phyloP scores from a whole-genome alignment of 2,329 filamentous ascomycete genomes.

The Aspergillus proliferans region DNA sequence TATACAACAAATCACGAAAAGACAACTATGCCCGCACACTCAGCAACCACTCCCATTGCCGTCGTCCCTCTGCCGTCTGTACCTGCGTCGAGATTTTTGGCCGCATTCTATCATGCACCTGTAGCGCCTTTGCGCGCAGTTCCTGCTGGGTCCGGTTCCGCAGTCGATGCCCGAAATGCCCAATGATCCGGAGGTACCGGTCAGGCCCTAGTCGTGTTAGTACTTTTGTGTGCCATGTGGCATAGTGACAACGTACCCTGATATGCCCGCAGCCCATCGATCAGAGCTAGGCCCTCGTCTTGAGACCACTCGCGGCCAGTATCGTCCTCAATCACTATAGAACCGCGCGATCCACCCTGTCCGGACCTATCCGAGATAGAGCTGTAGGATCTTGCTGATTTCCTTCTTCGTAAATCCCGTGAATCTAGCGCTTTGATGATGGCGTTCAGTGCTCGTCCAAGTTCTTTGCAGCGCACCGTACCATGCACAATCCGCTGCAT shows the following conservation, averaged over 20 bases:
- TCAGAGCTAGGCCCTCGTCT: slow-evolving; percentile 16
- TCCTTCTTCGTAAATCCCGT: neutral
- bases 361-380: neutral
- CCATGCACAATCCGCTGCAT: slow-evolving; percentile 4
- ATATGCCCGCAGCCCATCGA: slow-evolving; percentile 19
- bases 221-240: neutral
- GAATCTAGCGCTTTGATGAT: slow-evolving; percentile 9
- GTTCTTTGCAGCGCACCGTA: slow-evolving; percentile 2
- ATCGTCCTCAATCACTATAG: neutral
- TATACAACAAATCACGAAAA: neutral
- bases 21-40: slow-evolving; percentile 6
- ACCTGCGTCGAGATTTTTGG: slow-evolving; percentile 6
- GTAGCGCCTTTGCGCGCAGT: slow-evolving; percentile 13
- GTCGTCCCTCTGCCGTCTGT: slow-evolving; percentile 12
- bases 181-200: slow-evolving; percentile 22
- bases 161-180: slow-evolving; percentile 9
- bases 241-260: slow-evolving; percentile 9
- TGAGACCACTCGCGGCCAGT: slow-evolving; percentile 14
- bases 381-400: neutral
- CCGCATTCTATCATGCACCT: slow-evolving; percentile 6
- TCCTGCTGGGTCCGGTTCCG: slow-evolving; percentile 11
- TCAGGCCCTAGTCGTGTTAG: slow-evolving; percentile 7
- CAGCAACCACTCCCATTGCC: slow-evolving; percentile 17
- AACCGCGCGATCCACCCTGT: neutral
- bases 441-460: slow-evolving; percentile 6